Evolutionary conservation across 768 basidiomycete genomes (phyloP).

Genomic region (Ephemerocybe angulata): DNA sequence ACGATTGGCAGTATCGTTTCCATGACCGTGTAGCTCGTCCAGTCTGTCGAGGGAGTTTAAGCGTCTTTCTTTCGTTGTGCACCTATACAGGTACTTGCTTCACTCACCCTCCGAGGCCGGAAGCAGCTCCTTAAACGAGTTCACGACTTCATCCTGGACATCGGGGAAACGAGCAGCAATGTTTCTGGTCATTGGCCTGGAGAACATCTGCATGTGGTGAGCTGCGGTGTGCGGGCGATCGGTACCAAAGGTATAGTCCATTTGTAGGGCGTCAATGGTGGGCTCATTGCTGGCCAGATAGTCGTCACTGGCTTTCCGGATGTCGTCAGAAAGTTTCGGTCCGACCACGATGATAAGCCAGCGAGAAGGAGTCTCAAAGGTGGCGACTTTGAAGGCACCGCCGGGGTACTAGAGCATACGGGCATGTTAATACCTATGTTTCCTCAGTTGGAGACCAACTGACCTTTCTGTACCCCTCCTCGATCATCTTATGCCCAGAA

Average conservation of each 20-base stretch:
- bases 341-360: slow-evolving; percentile 39
- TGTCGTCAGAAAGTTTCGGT: slow-evolving; percentile 31
- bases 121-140: slow-evolving; percentile 38
- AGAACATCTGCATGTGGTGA: slow-evolving; percentile 31
- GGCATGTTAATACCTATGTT: not conserved
- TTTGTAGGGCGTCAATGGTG: slow-evolving; percentile 25
- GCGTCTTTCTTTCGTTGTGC: too few species aligned
- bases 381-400: slow-evolving; percentile 25
- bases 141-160: slow-evolving; percentile 42
- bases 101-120: slow-evolving; percentile 24
- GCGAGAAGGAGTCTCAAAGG: slow-evolving; percentile 8
- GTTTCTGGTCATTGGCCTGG: slow-evolving; percentile 33
- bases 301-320: slow-evolving; percentile 36
- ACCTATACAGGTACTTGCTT: too few species aligned
- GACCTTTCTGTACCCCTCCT: slow-evolving; percentile 17
- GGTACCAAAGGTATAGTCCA: not conserved
- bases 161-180: slow-evolving; percentile 35
- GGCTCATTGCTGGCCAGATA: slow-evolving; percentile 31
- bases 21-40: slow-evolving; percentile 30
- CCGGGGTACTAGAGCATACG: slow-evolving; percentile 18
- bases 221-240: slow-evolving; percentile 18
- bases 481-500: slow-evolving; percentile 11
- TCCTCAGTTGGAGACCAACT: not conserved
- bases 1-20: slow-evolving; percentile 31
- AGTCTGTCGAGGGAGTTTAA: too few species aligned